A percentile compares a stretch with the other conserved stretches of the same genome.
Conservation (phyloP, 2,329 filamentous ascomycete species). For the Venturia nashicola region DNA sequence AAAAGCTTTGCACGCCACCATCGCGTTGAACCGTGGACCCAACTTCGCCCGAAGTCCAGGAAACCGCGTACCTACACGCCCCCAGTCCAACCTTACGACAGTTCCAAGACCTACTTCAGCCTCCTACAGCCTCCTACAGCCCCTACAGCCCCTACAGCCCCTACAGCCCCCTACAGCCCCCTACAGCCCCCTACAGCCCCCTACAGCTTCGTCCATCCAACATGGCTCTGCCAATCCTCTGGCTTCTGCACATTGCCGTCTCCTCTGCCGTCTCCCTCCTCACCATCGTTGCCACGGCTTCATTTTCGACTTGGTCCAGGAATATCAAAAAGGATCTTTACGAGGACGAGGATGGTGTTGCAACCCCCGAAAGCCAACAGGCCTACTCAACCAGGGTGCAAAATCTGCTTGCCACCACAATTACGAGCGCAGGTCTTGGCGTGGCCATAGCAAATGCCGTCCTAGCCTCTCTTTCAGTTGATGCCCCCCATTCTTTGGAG, state of each 20-base stretch:
- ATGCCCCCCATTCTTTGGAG: neutral
- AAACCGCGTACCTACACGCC: neutral
- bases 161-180: too few species aligned
- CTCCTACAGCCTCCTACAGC: too few species aligned
- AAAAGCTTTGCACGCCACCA: too few species aligned
- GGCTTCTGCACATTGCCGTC: conserved; percentile 1
- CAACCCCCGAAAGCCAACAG: conserved; percentile 49
- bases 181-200: too few species aligned
- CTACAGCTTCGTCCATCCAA: neutral
- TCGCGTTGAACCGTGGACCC: too few species aligned
- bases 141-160: too few species aligned
- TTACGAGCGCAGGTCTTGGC: conserved; percentile 6
- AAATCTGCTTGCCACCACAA: conserved; percentile 29
- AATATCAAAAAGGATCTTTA: conserved; percentile 29
- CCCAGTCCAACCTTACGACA: neutral
- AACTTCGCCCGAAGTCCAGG: too few species aligned
- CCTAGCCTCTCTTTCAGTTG: neutral
- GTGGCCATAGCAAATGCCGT: conserved; percentile 7
- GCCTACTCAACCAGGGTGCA: conserved; percentile 50
- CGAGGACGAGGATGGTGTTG: conserved; percentile 57
- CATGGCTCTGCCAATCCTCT: neutral
- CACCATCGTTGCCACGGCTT: neutral
- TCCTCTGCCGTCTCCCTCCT: neutral
- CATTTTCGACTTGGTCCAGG: neutral
- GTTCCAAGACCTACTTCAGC: neutral